Conservation (phyloP, 2,329 filamentous ascomycete genomes). For the Rutstroemia sp. region DNA sequence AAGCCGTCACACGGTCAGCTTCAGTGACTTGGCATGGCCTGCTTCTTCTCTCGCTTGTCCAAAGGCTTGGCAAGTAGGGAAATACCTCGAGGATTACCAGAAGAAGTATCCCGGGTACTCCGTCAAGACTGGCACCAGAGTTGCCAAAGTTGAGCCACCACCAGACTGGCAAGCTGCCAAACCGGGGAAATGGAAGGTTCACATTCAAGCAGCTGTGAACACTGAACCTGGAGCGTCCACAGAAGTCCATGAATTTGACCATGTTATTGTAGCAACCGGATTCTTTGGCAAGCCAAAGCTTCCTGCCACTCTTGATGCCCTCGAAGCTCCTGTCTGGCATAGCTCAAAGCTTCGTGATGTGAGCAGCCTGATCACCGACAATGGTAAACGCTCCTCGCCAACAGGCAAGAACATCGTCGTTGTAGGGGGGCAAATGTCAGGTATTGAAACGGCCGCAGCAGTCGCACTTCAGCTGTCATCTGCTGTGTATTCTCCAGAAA, state of each 20-base stretch:
- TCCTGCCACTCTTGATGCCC: conserved; percentile 36
- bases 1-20: conserved; percentile 67
- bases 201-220: conserved; percentile 1
- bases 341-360: conserved; percentile 60
- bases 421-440: conserved; percentile 77
- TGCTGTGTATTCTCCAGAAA: conserved; percentile 44
- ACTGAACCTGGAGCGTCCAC: not conserved
- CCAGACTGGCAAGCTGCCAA: not conserved
- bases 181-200: conserved; percentile 17
- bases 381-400: conserved; percentile 22
- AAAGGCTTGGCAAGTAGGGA: conserved; percentile 67
- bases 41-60: conserved; percentile 57
- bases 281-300: conserved; percentile 62
- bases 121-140: conserved; percentile 16
- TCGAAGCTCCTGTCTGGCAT: conserved; percentile 48
- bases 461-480: conserved; percentile 67
- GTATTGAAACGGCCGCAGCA: conserved; percentile 67
- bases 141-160: conserved; percentile 14
- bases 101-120: conserved; percentile 40
- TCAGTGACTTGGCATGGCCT: conserved; percentile 67
- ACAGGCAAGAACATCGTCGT: conserved; percentile 58
- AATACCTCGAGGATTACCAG: conserved; percentile 60
- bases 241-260: conserved; percentile 47
- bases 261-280: conserved; percentile 65
- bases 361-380: conserved; percentile 37